Percentiles rank a stretch among this genome's conserved stretches.
phyloP scores from a whole-genome alignment of 306 rosid species.

The Gynostemma pentaphyllum region DNA sequence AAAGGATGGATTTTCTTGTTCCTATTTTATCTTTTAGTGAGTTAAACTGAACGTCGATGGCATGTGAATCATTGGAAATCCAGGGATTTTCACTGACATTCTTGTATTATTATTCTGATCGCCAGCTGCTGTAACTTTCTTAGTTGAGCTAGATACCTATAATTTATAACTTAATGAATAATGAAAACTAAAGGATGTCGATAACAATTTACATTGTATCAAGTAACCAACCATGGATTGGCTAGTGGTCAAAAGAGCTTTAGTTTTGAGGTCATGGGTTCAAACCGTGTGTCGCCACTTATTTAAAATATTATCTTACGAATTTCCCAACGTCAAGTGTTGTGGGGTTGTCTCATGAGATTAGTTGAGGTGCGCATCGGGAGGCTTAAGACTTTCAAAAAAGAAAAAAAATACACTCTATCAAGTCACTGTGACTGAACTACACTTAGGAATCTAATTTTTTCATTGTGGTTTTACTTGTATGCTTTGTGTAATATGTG shows the following conservation, averaged over 20 bases:
- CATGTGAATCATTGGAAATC: background rate
- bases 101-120: background rate
- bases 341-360: no score
- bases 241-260: no score
- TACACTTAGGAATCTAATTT: background rate
- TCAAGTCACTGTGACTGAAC: no score
- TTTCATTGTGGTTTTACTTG: background rate
- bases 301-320: no score
- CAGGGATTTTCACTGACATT: background rate
- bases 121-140: background rate
- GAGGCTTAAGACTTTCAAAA: no score
- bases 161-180: background rate
- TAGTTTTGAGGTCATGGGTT: no score
- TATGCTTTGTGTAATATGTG: no score
- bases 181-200: background rate
- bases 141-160: background rate
- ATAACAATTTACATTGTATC: background rate
- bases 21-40: background rate
- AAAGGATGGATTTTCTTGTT: background rate
- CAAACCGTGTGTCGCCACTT: no score
- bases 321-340: no score
- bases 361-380: no score
- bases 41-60: background rate
- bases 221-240: no score
- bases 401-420: no score